Percentiles rank a stretch among this genome's conserved stretches.
Conservation (phyloP, 139 green algal species). For the Diplosphaera chodatii region DNA sequence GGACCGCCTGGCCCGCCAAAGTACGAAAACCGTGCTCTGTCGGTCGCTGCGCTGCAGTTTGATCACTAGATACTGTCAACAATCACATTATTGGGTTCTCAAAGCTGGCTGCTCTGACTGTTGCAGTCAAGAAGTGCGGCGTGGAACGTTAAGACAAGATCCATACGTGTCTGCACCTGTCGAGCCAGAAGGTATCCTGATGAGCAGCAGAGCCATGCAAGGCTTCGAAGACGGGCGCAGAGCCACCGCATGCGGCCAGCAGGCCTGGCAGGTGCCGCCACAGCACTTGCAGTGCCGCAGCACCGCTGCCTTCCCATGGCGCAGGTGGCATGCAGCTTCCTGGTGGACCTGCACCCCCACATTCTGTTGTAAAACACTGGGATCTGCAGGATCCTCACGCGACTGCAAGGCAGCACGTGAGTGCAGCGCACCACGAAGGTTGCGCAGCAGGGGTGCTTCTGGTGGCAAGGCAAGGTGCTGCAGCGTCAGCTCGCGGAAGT, state of each 20-base stretch:
- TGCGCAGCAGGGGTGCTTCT: neutral
- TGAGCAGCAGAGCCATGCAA: slow-evolving; percentile 23
- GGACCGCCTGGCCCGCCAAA: slow-evolving; percentile 77
- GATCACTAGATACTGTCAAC: neutral
- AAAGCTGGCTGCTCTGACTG: too few relatives aligned
- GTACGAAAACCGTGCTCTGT: slow-evolving; percentile 85
- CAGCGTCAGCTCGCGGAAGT: slow-evolving; percentile 75
- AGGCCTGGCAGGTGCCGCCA: slow-evolving; percentile 14
- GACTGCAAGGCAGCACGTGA: neutral
- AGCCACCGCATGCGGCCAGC: slow-evolving; percentile 14
- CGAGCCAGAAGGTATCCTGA: slow-evolving; percentile 84
- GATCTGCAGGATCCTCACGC: neutral
- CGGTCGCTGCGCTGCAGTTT: slow-evolving; percentile 41
- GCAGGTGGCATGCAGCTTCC: neutral
- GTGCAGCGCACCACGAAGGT: neutral
- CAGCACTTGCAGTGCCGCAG: slow-evolving; percentile 18
- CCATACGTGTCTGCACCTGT: slow-evolving; percentile 65
- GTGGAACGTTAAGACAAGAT: too few relatives aligned
- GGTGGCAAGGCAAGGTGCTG: neutral
- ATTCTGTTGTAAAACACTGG: too few relatives aligned
- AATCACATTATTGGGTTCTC: neutral
- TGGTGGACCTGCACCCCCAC: neutral
- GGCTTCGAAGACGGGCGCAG: slow-evolving; percentile 24
- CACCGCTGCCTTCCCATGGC: neutral
- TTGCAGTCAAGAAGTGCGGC: too few relatives aligned